Evolutionary conservation across 495 filamentous ascomycete genomes (phyloP), one percentile per base, ranked within the genome.

Genomic region (Parmelia sp.): DNA sequence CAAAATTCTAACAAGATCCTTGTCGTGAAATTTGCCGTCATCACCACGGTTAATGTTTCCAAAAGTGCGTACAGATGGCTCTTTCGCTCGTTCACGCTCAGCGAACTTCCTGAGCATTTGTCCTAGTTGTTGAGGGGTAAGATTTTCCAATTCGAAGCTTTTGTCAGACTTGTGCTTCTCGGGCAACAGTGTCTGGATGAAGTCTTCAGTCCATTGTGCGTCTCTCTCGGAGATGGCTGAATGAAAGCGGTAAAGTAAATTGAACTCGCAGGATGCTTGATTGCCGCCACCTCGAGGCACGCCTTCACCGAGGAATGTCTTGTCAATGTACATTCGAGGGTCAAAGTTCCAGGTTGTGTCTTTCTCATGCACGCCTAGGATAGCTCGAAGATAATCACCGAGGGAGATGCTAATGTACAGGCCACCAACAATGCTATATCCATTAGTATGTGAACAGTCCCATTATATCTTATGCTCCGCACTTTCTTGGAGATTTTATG

Each of bases 231-330:
- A 79, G 11, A 80, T 71, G 7, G 75, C 70, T 10, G 76, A 71
- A 65, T 83, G 80, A 74, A 78, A 83, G 19, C 80, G 72, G 62
- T 83, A 83, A 23, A 82, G 73, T 27, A 83, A 66, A 64, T 83
- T 83, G 70, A 83, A 83, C 69, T 83, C 80, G 12, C 73, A 77
- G 36, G 72, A 72, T 39, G 80, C 77, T 64, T 81, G 79, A 66
- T 82, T 82, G n/a, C 80, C 79, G 14, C 72, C 62, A 17, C 76
- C 80, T 11, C 66, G 64, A 2, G 68, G 69, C 2, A 71, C 58
- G 2, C 65, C 68, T 14, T 67, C 57, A 25, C 59, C 59, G 17
- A 61, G 59, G 31, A 23, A 8, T 15, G 57, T 57, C 29, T 66
- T 66, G 36, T 68, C 57, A 7, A 69, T 67, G n/a, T 65, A 62